Evolutionary conservation across 2,329 filamentous ascomycete genomes (phyloP), one percentile per base, ranked within the genome.

Genomic region (Pseudocercospora musae): DNA sequence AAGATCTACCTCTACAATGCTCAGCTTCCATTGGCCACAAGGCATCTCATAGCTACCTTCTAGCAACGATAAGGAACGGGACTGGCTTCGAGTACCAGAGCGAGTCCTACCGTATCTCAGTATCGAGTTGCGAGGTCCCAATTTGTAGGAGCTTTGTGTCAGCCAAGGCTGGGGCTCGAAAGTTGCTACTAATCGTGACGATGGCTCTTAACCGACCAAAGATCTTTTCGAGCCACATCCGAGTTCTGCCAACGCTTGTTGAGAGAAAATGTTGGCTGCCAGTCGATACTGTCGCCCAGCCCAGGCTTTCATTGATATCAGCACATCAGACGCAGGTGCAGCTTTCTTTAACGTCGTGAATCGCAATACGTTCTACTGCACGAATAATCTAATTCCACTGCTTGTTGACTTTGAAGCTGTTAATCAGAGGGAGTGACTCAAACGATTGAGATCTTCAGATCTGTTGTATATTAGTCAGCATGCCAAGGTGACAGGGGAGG

Each of bases 61-160:
- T 0, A 68, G 70, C 3, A 78, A 74, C 1, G 85, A 87, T 70
- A 80, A 81, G 53, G 80, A 75, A 2, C 88, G 85, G 86, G 83
- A 86, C 68, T 88, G 85, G 63, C 69, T 84, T 4, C 72, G 67
- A 29, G 77, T 73, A 11, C 58, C 72, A 4, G 52, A 63, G 44
- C 13, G 53, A 33, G 25, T 63, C 15, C 29, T 63, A 65, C 64
- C 64, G 10, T 67, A 67, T 33, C 53, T 71, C 13, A 59, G 66
- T 21, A 68, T 69, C 68, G 69, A 70, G 40, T 74, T 21, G 55
- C 74, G 64, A 70, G 75, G 69, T 67, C 63, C 62, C 5, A 65
- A 67, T 2, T 65, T 82, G 1, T 79, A 78, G 31, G 76, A 80
- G 27, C 71, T 73, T 23, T 74, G 75, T 74, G 53, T 80, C 49